A percentile compares a stretch with the other conserved stretches of the same genome.
phyloP scores from a whole-genome alignment of 2,329 filamentous ascomycete species.

The Aspergillus niger region DNA sequence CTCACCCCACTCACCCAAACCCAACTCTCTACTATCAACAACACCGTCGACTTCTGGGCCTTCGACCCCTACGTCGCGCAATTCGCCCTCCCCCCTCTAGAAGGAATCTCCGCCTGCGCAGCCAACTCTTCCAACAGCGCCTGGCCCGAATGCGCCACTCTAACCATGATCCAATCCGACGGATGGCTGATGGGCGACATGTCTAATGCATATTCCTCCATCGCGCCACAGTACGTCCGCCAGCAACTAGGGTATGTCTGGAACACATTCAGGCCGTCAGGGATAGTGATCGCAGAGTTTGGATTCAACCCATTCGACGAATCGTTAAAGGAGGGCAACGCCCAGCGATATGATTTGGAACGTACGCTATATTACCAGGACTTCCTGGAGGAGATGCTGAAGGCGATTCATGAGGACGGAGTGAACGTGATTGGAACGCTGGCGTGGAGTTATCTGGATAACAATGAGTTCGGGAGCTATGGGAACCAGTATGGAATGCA shows the following conservation, averaged over 20 bases:
- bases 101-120: constrained; percentile 53
- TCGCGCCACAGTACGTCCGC: constrained; percentile 49
- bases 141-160: constrained; percentile 57
- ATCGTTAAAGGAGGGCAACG: constrained; percentile 45
- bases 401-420: constrained; percentile 58
- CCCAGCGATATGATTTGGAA: constrained; percentile 58
- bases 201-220: constrained; percentile 60
- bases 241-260: constrained; percentile 61
- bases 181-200: constrained; percentile 63
- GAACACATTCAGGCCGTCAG: constrained; percentile 57
- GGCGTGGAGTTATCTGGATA: constrained; percentile 57
- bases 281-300: constrained; percentile 55
- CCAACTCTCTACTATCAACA: constrained; percentile 54
- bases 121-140: constrained; percentile 46
- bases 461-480: constrained; percentile 59
- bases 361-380: constrained; percentile 58
- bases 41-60: constrained; percentile 58
- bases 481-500: constrained; percentile 58
- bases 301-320: constrained; percentile 57
- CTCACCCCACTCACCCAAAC: constrained; percentile 49
- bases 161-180: constrained; percentile 49
- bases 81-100: constrained; percentile 52
- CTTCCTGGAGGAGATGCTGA: constrained; percentile 58
- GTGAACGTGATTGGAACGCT: constrained; percentile 58
- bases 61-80: constrained; percentile 62